Evolutionary conservation across 768 basidiomycete species (phyloP).

Genomic region (Boletus sp.): DNA sequence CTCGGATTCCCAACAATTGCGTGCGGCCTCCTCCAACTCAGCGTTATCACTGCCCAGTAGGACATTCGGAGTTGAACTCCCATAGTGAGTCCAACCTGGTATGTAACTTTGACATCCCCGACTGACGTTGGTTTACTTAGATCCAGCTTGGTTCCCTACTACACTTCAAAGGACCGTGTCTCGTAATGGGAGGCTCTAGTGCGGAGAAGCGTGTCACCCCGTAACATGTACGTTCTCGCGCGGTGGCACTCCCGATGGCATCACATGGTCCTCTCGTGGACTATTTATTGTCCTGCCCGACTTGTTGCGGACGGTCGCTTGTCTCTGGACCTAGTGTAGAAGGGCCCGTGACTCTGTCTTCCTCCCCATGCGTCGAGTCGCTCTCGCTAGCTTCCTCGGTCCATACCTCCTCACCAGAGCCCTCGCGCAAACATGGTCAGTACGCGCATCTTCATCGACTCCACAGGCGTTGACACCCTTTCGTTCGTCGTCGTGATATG

Average conservation of each 20-base stretch:
- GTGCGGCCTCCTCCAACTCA: too few relatives aligned
- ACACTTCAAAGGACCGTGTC: too few relatives aligned
- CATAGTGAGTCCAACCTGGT: too few relatives aligned
- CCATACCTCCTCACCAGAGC: conserved; percentile 12
- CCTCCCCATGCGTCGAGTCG: conserved; percentile 13
- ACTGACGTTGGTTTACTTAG: too few relatives aligned
- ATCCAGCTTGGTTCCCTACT: too few relatives aligned
- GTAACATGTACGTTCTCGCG: neutral
- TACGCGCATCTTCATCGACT: conserved; percentile 7
- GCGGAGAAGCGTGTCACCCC: neutral
- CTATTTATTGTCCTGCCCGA: neutral
- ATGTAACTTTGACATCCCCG: too few relatives aligned
- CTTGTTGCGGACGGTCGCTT: neutral
- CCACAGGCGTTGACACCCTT: neutral
- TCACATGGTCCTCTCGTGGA: too few relatives aligned
- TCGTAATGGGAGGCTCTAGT: neutral
- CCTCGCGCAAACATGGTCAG: conserved; percentile 29
- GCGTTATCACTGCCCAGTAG: too few relatives aligned
- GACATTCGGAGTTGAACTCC: too few relatives aligned
- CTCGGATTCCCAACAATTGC: too few relatives aligned
- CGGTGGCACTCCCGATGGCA: too few relatives aligned
- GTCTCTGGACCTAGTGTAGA: neutral
- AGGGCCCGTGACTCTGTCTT: neutral
- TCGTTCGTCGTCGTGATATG: neutral
- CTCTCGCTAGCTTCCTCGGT: conserved; percentile 4